Evolutionary conservation across 768 basidiomycete species (phyloP).

Genomic region (Serendipita sp.): DNA sequence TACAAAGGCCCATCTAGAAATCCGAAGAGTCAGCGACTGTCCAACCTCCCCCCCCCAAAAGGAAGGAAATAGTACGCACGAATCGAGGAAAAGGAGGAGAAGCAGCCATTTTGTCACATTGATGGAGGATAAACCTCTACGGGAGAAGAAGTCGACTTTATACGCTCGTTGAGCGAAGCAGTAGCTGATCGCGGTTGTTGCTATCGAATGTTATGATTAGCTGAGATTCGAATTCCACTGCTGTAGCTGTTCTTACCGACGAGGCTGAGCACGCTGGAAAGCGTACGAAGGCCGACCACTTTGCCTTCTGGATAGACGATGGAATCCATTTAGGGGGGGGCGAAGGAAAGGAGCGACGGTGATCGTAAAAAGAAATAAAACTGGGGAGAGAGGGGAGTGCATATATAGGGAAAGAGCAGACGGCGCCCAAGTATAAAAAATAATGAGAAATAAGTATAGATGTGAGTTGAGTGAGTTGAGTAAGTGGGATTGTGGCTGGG

Average conservation of each 20-base stretch:
- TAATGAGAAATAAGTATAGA: no score
- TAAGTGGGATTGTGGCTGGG: no score
- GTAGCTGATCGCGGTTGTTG: background rate
- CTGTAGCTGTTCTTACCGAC: background rate
- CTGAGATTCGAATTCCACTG: background rate
- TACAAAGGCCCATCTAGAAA: slow-evolving; percentile 5
- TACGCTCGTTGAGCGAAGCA: slow-evolving; percentile 5
- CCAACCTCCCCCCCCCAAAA: slow-evolving; percentile 12
- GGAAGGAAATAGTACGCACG: background rate
- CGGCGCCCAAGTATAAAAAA: no score
- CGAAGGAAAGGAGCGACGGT: no score
- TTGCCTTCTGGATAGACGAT: background rate
- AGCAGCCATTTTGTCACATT: background rate
- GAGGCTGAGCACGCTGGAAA: background rate
- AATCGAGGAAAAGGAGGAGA: background rate
- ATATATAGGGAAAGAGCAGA: no score
- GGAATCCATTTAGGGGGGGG: background rate
- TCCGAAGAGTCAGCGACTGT: no score
- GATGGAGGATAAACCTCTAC: background rate
- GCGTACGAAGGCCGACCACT: background rate
- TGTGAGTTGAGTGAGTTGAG: no score
- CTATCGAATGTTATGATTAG: background rate
- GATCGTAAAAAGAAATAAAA: no score
- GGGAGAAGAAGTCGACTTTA: background rate
- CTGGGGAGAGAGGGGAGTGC: no score